Evolutionary conservation across 2,329 filamentous ascomycete genomes (phyloP).

Genomic region (Clonostachys rosea): DNA sequence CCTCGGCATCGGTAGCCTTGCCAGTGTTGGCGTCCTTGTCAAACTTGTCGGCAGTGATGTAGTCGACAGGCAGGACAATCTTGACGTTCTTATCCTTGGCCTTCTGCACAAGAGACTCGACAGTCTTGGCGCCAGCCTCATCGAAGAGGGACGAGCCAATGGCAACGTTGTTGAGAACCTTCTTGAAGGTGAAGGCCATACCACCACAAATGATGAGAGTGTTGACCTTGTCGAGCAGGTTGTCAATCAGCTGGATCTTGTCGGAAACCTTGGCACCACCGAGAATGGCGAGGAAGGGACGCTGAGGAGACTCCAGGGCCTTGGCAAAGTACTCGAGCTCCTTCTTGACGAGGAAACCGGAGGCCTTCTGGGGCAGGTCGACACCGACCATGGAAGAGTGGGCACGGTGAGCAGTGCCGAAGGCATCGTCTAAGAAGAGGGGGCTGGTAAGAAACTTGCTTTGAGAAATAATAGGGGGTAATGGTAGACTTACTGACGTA

Average conservation of each 20-base stretch:
- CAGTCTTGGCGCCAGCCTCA: conserved; percentile 88
- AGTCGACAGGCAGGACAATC: conserved; percentile 91
- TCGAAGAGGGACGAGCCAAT: conserved; percentile 94
- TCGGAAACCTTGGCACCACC: conserved; percentile 98
- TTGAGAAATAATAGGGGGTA: neutral
- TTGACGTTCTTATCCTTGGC: conserved; percentile 95
- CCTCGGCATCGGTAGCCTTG: conserved; percentile 77
- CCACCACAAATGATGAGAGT: conserved; percentile 93
- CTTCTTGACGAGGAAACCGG: conserved; percentile 99
- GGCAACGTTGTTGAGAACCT: conserved; percentile 85
- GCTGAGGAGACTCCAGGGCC: conserved; percentile 87
- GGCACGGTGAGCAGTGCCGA: conserved; percentile 95
- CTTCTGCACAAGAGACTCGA: conserved; percentile 84
- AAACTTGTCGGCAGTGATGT: conserved; percentile 95
- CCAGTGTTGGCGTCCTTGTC: conserved; percentile 76
- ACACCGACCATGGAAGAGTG: conserved; percentile 99
- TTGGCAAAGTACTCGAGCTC: conserved; percentile 99
- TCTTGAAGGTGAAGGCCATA: conserved; percentile 99
- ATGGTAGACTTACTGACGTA: conserved; percentile 74
- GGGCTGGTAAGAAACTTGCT: neutral
- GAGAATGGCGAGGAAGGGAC: conserved; percentile 97
- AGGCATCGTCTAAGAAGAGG: conserved; percentile 73
- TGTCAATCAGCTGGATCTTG: conserved; percentile 99
- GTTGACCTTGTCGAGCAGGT: conserved; percentile 96
- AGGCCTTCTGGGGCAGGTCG: conserved; percentile 92